Conservation (phyloP, 2,329 filamentous ascomycete species). For the Cladophialophora immunda region DNA sequence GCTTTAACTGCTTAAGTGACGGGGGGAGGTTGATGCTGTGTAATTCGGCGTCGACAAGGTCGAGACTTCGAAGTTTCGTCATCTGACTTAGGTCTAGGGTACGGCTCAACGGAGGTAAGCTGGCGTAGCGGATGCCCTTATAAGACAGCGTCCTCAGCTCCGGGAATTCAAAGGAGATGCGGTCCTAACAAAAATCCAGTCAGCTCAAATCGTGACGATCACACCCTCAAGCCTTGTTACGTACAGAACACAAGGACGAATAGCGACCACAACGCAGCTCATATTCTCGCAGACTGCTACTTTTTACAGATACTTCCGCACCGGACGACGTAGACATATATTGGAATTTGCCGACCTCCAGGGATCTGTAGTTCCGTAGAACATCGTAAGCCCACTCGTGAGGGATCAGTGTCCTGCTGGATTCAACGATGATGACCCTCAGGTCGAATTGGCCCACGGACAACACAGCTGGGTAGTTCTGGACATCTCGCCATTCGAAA, state of each 20-base stretch:
- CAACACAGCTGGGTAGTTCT: background rate
- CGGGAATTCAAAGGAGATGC: background rate
- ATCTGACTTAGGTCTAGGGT: slow-evolving; percentile 3
- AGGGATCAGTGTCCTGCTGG: background rate
- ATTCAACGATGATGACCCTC: slow-evolving; percentile 17
- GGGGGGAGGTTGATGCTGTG: background rate
- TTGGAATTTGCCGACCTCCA: slow-evolving; percentile 21
- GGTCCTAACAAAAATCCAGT: background rate
- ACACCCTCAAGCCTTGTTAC: background rate
- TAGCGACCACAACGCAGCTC: background rate
- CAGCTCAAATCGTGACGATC: background rate
- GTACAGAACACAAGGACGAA: background rate
- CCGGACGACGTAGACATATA: background rate
- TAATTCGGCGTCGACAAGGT: background rate
- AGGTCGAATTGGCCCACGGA: slow-evolving; percentile 24
- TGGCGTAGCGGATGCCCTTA: background rate
- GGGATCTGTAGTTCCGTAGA: slow-evolving; percentile 16
- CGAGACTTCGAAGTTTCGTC: background rate
- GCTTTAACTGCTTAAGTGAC: background rate
- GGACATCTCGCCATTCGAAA: slow-evolving; percentile 19
- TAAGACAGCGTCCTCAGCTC: background rate
- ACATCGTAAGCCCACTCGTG: slow-evolving; percentile 1
- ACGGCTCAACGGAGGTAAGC: background rate
- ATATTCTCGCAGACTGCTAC: background rate
- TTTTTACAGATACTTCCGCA: background rate